Base-by-base conservation (phyloP, 345 rosid species). In the Microthlaspi erraticum region DNA sequence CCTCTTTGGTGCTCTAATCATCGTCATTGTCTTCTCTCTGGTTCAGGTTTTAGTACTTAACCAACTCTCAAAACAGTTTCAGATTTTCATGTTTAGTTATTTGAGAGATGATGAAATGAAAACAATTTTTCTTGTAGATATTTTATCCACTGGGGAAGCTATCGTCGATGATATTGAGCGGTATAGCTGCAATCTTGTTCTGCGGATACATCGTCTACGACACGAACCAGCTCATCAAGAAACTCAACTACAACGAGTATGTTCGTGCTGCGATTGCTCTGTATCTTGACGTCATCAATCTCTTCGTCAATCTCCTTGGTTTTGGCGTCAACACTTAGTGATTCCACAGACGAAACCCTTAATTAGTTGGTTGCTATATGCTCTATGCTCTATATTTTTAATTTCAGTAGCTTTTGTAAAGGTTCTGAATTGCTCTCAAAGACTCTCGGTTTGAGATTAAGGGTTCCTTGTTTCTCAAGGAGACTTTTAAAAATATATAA, bases 201-300 rank as follows among this genome's bases (percentile, higher is more conserved):
- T 82, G 86, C 19, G 92, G 81, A 4, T 87, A 75, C 73, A 80
- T 85, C 7, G 59, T 83, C 6, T 88, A 78, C 5, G 91, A 84
- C 75, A 91, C 91, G 0, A 78, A 83, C 60, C 75, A 83, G 59
- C 68, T 88, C 39, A 88, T 87, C 74, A 91, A 88, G 80, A 56
- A 64, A 37, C 64, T 44, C 34, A 16, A 71, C 8, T 84, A 87
- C 8, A 88, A 88, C 18, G 85, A 87, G 14, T 88, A 85, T 64
- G 81, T 87, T 16, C 64, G 64, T 82, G 90, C 91, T 57, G 79
- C 87, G 0, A 81, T 91, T 23, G 37, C 79, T 52, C 70, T 91
- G 39, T 85, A 87, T 46, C 65, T 91, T 33, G 93, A 91, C 16
- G 53, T 87, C 37, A 39, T 84, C 71, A 91, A 84, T 70, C 84